Evolutionary conservation across 1,284 basidiomycete species (phyloP).

Genomic region (Volvariella volvacea): DNA sequence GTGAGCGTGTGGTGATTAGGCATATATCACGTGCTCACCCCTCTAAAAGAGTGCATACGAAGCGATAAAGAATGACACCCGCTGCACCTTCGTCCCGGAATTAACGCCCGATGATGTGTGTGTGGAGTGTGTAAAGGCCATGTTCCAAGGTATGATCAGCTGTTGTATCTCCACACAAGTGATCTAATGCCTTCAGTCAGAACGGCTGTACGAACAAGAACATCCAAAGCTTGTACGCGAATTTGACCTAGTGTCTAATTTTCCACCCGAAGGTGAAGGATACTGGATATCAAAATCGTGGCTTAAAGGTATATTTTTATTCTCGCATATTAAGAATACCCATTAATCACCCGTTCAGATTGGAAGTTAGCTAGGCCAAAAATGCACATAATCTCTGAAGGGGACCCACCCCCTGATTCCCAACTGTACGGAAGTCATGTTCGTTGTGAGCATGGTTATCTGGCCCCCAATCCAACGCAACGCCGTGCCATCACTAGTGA

Average conservation of each 20-base stretch:
- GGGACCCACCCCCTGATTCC: constrained; percentile 62
- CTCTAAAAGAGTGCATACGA: constrained; percentile 39
- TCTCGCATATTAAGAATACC: background rate
- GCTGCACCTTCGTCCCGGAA: constrained; percentile 40
- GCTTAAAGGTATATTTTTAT: constrained; percentile 52
- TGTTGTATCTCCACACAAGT: constrained; percentile 5
- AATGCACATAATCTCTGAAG: constrained; percentile 53
- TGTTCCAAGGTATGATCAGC: constrained; percentile 47
- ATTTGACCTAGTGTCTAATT: constrained; percentile 46
- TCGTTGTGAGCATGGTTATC: constrained; percentile 57
- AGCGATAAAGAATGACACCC: constrained; percentile 37
- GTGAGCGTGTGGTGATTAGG: constrained; percentile 24
- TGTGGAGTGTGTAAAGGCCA: constrained; percentile 44
- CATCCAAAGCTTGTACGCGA: constrained; percentile 54
- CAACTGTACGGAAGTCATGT: constrained; percentile 52
- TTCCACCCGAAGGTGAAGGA: constrained; percentile 35
- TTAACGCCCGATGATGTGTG: constrained; percentile 52
- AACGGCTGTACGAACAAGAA: constrained; percentile 57
- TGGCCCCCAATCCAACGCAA: constrained; percentile 45
- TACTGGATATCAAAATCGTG: constrained; percentile 75
- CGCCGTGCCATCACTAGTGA: constrained; percentile 56
- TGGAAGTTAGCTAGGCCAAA: constrained; percentile 66
- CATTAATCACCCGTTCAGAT: constrained; percentile 34
- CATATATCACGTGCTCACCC: constrained; percentile 2
- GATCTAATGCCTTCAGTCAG: constrained; percentile 27